phyloP scores from a whole-genome alignment of 768 basidiomycete species.

The Megacollybia marginata region DNA sequence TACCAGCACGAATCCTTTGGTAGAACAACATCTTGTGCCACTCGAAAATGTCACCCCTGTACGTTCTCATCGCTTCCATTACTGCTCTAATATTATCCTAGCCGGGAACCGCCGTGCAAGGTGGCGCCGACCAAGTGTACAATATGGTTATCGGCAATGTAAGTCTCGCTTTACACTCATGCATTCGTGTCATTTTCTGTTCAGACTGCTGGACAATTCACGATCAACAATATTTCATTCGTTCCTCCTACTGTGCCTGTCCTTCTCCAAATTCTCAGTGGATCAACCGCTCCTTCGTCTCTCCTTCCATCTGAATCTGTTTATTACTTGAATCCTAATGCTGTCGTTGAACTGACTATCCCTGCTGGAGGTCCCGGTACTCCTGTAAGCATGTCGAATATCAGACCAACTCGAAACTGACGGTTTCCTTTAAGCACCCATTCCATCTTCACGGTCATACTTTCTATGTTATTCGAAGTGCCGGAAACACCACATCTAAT shows the following conservation, averaged over 20 bases:
- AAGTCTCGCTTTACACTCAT: neutral
- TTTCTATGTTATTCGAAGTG: conserved; percentile 33
- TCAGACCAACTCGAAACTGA: no score
- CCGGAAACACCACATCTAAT: conserved; percentile 29
- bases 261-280: conserved; percentile 43
- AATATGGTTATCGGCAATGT: conserved; percentile 14
- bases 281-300: conserved; percentile 16
- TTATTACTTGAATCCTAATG: conserved; percentile 23
- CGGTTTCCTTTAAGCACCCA: conserved; percentile 22
- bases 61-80: no score
- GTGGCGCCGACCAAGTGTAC: conserved; percentile 20
- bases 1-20: neutral
- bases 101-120: conserved; percentile 16
- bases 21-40: neutral
- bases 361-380: no score
- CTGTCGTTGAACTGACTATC: no score
- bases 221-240: conserved; percentile 7
- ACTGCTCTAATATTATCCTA: neutral
- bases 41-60: neutral
- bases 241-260: conserved; percentile 32
- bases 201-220: conserved; percentile 3
- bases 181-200: no score
- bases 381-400: no score
- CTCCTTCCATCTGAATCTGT: neutral
- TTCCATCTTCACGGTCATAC: conserved; percentile 37